Percentiles rank a stretch among this genome's conserved stretches.
These are phyloP conservation scores for Cotoneaster glaucophyllus DNA, from an alignment of 306 rosid species.

Conservation along the genomic window DNA sequence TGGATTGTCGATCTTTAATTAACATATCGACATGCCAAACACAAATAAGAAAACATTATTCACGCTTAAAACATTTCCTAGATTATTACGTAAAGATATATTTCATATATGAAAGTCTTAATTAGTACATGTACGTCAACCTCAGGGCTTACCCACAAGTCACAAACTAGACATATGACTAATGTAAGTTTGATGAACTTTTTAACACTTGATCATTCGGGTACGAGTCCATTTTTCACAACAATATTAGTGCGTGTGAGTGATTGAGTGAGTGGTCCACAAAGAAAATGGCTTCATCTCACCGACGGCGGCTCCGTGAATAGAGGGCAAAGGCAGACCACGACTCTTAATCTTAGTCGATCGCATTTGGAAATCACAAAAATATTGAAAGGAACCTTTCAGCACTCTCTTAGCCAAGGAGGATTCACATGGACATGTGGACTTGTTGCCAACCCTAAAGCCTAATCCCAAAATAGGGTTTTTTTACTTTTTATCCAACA, in stretches of 20 bases:
- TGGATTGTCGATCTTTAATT: neutral
- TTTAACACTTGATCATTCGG: conserved; percentile 20
- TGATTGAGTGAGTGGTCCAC: conserved; percentile 4
- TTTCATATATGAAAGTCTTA: too few species aligned
- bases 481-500: too few species aligned
- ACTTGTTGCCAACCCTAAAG: neutral
- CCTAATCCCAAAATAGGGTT: neutral
- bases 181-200: conserved; percentile 3
- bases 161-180: neutral
- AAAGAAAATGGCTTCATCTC: neutral
- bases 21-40: neutral
- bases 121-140: conserved; percentile 17
- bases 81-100: neutral
- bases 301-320: neutral
- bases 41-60: neutral
- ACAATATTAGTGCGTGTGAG: neutral
- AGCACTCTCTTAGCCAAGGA: neutral
- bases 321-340: neutral
- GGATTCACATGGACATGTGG: neutral
- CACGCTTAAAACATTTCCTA: neutral
- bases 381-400: neutral
- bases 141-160: conserved; percentile 14
- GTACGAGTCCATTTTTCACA: conserved; percentile 27
- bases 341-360: neutral
- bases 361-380: neutral